Evolutionary conservation across 2,329 filamentous ascomycete species (phyloP).

Genomic region (Colletotrichum sp.): DNA sequence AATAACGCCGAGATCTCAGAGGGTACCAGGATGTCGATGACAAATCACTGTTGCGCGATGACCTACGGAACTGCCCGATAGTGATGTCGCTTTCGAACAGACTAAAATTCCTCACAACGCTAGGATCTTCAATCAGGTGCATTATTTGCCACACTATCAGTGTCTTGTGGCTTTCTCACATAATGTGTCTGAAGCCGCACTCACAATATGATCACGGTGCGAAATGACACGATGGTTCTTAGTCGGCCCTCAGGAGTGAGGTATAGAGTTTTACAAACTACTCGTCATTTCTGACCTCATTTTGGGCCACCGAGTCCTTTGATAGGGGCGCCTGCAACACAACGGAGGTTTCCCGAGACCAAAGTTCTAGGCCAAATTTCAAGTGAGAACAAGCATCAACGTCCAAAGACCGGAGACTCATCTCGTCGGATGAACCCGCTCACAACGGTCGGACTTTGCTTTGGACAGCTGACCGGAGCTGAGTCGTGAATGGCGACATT

Average conservation of each 20-base stretch:
- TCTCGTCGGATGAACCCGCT: background rate
- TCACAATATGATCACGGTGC: fast-evolving
- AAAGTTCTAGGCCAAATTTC: background rate
- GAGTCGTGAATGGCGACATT: background rate
- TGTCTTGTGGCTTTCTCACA: background rate
- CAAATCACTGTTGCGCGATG: background rate
- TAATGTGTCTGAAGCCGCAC: background rate
- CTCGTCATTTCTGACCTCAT: background rate
- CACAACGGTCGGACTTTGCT: fast-evolving
- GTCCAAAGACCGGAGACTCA: background rate
- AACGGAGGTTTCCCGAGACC: background rate
- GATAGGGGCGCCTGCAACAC: background rate
- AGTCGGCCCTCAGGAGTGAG: background rate
- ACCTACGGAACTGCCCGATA: background rate
- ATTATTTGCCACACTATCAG: background rate
- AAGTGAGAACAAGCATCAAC: background rate
- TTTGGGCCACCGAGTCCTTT: fast-evolving
- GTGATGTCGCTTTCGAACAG: background rate
- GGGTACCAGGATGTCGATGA: background rate
- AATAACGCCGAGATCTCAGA: background rate
- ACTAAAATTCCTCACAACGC: fast-evolving
- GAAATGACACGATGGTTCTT: background rate
- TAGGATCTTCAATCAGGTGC: background rate
- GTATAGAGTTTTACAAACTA: background rate
- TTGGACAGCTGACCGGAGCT: fast-evolving